Evolutionary conservation across 768 basidiomycete species (phyloP).

Genomic region (Collybia sordida): DNA sequence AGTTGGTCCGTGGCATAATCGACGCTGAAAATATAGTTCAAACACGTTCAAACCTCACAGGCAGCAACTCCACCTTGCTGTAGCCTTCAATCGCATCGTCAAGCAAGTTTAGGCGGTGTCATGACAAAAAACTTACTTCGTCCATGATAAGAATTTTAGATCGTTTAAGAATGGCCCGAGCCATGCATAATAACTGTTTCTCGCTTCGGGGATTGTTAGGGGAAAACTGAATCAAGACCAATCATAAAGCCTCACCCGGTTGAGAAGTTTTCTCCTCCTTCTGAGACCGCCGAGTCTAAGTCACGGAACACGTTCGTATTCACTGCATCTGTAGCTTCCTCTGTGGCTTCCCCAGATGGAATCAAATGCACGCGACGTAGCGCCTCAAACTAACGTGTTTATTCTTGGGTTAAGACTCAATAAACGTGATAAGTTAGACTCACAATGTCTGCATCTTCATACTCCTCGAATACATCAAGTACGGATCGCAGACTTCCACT

Average conservation of each 20-base stretch:
- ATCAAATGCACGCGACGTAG: slow-evolving; percentile 84
- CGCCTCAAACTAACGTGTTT: slow-evolving; percentile 63
- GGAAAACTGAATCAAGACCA: background rate
- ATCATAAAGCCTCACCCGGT: slow-evolving; percentile 52
- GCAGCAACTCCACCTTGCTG: slow-evolving; percentile 49
- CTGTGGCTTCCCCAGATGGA: slow-evolving; percentile 50
- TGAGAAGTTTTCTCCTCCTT: slow-evolving; percentile 90
- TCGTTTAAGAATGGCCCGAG: slow-evolving; percentile 74
- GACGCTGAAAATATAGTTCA: slow-evolving; percentile 41
- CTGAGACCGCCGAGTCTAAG: slow-evolving; percentile 71
- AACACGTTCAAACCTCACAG: background rate
- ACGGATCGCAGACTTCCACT: slow-evolving; percentile 81
- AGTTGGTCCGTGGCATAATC: slow-evolving; percentile 90
- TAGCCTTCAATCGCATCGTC: slow-evolving; percentile 43
- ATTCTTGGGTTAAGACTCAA: too few relatives aligned
- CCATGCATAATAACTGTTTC: slow-evolving; percentile 86
- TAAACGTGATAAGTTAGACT: slow-evolving; percentile 17
- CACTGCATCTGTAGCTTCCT: slow-evolving; percentile 45
- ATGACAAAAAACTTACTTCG: slow-evolving; percentile 43
- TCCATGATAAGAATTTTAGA: slow-evolving; percentile 82
- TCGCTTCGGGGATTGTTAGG: slow-evolving; percentile 36
- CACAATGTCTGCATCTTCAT: slow-evolving; percentile 81
- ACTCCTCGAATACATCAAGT: slow-evolving; percentile 85
- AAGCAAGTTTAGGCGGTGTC: background rate
- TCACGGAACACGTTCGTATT: slow-evolving; percentile 79